phyloP scores from a whole-genome alignment of 805 yeast genomes.

The Teunomyces gatunensis region DNA sequence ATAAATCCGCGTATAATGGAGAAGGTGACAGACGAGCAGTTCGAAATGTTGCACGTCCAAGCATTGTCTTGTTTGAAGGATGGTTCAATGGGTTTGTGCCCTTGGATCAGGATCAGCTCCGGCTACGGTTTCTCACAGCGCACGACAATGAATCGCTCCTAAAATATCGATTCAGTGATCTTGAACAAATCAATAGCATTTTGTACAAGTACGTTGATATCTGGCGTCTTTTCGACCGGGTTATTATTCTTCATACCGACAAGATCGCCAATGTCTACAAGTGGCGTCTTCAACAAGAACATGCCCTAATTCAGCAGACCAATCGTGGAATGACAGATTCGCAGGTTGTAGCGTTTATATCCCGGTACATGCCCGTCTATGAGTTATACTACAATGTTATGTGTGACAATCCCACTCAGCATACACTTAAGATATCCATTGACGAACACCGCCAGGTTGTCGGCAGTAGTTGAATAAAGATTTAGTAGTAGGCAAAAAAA shows the following conservation, averaged over 20 bases:
- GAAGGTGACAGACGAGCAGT: constrained; percentile 73
- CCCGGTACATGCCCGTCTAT: constrained; percentile 85
- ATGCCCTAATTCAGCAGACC: constrained; percentile 42
- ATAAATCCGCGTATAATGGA: constrained; percentile 69
- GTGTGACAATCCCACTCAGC: constrained; percentile 13
- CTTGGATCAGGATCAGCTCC: constrained; percentile 20
- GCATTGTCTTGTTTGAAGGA: constrained; percentile 81
- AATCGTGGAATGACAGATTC: constrained; percentile 82
- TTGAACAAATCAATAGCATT: constrained; percentile 48
- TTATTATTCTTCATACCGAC: constrained; percentile 61
- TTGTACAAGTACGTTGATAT: constrained; percentile 49
- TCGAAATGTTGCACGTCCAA: constrained; percentile 37
- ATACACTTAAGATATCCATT: constrained; percentile 15
- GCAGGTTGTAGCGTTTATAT: constrained; percentile 66
- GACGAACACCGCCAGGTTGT: constrained; percentile 12
- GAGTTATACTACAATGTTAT: constrained; percentile 58
- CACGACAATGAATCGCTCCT: constrained; percentile 10
- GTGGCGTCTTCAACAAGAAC: constrained; percentile 84
- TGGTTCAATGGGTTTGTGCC: constrained; percentile 83
- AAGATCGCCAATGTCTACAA: constrained; percentile 59
- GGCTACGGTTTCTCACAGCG: constrained; percentile 14
- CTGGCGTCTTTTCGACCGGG: constrained; percentile 59
- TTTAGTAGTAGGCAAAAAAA: not conserved
- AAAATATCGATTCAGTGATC: constrained; percentile 23
- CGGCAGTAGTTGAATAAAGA: not conserved